Base-by-base conservation (phyloP, 805 yeast species). In the Teunomyces gatunensis region DNA sequence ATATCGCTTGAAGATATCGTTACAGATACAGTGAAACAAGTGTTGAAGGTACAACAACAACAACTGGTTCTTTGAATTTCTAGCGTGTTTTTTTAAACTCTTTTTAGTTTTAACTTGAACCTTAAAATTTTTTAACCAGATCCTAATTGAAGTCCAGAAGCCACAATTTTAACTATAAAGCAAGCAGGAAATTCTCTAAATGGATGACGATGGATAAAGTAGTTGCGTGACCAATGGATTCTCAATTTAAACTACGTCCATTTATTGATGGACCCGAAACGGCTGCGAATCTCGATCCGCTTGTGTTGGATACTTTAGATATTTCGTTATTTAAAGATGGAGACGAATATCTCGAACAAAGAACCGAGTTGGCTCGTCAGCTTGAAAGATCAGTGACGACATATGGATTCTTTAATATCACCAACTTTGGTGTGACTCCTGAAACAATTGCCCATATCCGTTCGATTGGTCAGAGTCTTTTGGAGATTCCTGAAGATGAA, bases 401-500 rank as follows among this genome's bases (percentile, higher is more conserved):
- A 2, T 45, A 45, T 23, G 51, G 51, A 15, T 48, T 48, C 32
- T 48, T 48, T 37, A 48, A 48, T 15, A 25, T 48, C 32, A 33
- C 42, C 42, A 64, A 58, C 43, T 56, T 53, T 47, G 69, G 68
- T 1, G 51, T 58, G 9, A 42, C 51, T 11, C 37, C 37, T 10
- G 58, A 59, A 23, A 47, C 52, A 44, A 54, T 59, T 23, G 63
- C 57, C 15, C 47, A 51, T 13, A 47, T 60, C 4, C 47, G 60
- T 44, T 50, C 63, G 9, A 54, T 65, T 18, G 59, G 59, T n/a
- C 64, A 65, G 21, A 51, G 61, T 29, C 45, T 64, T 34, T 51
- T 61, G 11, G 60, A 58, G 10, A 41, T 64, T n/a, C 67, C 68
- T 1, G 57, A 57, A 11, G 63, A 59, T 18, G 59, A 53, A 18